Evolutionary conservation across 139 green algal species (phyloP).

Genomic region (Edaphochlamys debaryana): DNA sequence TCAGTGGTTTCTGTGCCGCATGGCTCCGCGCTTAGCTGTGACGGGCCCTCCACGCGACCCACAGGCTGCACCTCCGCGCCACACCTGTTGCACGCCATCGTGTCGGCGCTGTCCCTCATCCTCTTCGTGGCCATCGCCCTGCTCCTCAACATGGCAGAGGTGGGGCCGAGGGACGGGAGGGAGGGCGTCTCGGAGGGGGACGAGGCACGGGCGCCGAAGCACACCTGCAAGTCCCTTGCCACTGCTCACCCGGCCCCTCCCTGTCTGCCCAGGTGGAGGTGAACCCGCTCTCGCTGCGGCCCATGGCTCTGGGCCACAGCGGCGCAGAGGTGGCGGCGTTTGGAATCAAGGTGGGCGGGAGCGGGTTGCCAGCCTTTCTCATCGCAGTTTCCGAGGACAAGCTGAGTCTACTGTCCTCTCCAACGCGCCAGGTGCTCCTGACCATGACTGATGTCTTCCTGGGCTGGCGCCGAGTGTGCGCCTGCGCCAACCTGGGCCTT

Average conservation of each 20-base stretch:
- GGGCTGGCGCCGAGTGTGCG: not conserved
- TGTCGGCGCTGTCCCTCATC: not conserved
- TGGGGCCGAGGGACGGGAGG: not conserved
- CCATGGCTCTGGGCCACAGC: conserved; percentile 26
- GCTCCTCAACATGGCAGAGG: not conserved
- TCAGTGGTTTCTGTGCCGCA: too few relatives aligned
- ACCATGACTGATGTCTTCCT: conserved; percentile 30
- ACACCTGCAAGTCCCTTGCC: too few relatives aligned
- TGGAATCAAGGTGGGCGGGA: conserved; percentile 8
- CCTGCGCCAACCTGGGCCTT: conserved; percentile 16
- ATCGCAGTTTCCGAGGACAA: too few relatives aligned
- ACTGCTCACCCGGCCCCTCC: too few relatives aligned
- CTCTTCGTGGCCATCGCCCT: not conserved
- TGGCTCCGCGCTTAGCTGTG: too few relatives aligned
- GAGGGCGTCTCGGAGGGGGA: too few relatives aligned
- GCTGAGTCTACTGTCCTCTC: too few relatives aligned
- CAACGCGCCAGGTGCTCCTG: conserved; percentile 4
- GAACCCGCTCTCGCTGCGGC: conserved; percentile 2
- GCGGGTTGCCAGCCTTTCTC: too few relatives aligned
- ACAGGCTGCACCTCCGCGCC: not conserved
- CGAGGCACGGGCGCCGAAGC: too few relatives aligned
- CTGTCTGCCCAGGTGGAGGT: conserved; percentile 1
- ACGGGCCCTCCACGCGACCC: not conserved
- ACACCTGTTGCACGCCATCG: not conserved
- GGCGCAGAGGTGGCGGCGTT: conserved; percentile 22